A percentile compares a stretch with the other conserved stretches of the same genome.
These are phyloP conservation scores for Pleurotus sapidus DNA, from an alignment of 768 basidiomycete genomes.

Conservation along the genomic window DNA sequence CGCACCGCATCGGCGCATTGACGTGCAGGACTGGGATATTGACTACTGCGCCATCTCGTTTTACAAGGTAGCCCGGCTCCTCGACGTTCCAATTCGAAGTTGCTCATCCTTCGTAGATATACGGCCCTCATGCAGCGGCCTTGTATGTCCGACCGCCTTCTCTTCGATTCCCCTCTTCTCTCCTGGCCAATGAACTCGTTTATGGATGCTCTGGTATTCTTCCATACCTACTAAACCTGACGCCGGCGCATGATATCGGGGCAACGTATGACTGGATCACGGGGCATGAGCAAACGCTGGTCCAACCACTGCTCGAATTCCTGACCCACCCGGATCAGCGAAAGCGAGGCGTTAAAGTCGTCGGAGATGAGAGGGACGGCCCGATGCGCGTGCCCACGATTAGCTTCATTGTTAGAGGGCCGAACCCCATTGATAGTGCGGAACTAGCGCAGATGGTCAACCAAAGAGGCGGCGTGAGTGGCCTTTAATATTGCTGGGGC, in stretches of 20 bases:
- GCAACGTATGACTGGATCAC: constrained; percentile 57
- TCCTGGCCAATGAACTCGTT: neutral
- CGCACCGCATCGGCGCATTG: constrained; percentile 67
- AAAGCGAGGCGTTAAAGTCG: constrained; percentile 60
- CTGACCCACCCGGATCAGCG: constrained; percentile 46
- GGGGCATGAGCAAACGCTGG: constrained; percentile 54
- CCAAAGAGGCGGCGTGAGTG: constrained; percentile 54
- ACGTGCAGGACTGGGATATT: constrained; percentile 77
- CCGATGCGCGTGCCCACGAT: constrained; percentile 61
- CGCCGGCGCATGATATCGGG: constrained; percentile 41
- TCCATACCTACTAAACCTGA: constrained; percentile 61
- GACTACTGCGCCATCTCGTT: constrained; percentile 70
- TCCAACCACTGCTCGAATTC: constrained; percentile 50
- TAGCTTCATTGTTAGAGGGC: constrained; percentile 65
- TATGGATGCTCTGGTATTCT: constrained; percentile 15
- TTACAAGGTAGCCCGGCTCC: constrained; percentile 56
- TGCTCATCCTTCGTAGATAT: constrained; percentile 42
- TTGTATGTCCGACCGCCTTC: constrained; percentile 54
- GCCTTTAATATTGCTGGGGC: neutral
- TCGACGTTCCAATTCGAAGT: neutral
- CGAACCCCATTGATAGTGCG: constrained; percentile 51
- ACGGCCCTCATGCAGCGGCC: constrained; percentile 68
- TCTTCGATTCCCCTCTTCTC: constrained; percentile 36
- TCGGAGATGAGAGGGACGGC: constrained; percentile 52
- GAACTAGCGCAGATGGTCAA: constrained; percentile 68